phyloP scores from a whole-genome alignment of 73 alveolate genomes.

The Stentor coeruleus region DNA sequence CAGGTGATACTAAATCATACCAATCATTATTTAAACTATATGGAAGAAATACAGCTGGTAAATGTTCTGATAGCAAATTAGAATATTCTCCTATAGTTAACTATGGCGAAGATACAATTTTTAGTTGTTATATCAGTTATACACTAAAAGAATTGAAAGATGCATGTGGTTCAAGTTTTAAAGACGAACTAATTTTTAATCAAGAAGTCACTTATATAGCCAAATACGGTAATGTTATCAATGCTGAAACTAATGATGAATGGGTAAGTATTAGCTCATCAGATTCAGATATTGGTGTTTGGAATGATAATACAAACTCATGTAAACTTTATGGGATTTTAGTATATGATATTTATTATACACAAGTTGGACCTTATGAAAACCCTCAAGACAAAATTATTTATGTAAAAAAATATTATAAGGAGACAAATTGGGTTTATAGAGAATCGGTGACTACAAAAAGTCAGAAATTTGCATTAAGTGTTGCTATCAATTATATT shows the following conservation, averaged over 20 bases:
- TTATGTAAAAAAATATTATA: background rate
- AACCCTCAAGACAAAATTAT: constrained; percentile 16
- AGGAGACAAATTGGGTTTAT: no score
- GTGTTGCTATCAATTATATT: no score
- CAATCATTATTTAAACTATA: background rate
- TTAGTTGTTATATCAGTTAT: background rate
- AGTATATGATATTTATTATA: background rate
- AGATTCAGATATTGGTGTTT: background rate
- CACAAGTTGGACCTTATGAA: background rate
- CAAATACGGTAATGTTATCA: background rate
- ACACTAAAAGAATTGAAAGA: no score
- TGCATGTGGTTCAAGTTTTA: background rate
- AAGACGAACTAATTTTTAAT: no score
- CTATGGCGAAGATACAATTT: background rate
- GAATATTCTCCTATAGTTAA: background rate
- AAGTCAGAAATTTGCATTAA: no score
- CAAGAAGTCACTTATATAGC: background rate
- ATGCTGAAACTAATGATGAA: background rate
- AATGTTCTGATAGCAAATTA: background rate
- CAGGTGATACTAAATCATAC: background rate
- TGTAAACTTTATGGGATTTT: background rate
- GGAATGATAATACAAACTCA: background rate
- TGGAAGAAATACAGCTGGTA: background rate
- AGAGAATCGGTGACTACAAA: no score
- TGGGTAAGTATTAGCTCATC: background rate